phyloP scores from a whole-genome alignment of 306 rosid genomes.

The Geum urbanum region DNA sequence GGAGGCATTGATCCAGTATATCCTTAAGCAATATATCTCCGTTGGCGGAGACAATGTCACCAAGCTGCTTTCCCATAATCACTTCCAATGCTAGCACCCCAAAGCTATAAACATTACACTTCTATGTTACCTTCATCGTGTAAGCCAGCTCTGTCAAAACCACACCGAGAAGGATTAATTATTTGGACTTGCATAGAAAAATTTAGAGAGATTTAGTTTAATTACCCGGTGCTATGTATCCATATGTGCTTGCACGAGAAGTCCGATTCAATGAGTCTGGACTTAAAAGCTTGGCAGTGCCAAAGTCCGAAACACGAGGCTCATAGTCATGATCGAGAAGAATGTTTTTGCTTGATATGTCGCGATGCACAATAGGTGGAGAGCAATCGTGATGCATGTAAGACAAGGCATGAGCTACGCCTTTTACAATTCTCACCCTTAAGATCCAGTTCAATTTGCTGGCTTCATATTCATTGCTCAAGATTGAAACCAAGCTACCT shows the following conservation, averaged over 20 bases:
- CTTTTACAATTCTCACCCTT: slow-evolving; percentile 22
- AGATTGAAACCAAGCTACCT: slow-evolving; percentile 16
- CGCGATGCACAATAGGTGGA: slow-evolving; percentile 27
- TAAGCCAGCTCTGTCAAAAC: slow-evolving; percentile 26
- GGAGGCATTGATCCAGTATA: slow-evolving; percentile 20
- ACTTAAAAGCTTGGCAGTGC: slow-evolving; percentile 24
- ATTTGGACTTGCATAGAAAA: no score
- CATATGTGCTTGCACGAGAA: slow-evolving; percentile 24
- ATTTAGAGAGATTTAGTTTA: no score
- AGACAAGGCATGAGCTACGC: slow-evolving; percentile 20
- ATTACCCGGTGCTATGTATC: slow-evolving; percentile 36
- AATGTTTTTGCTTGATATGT: slow-evolving; percentile 28
- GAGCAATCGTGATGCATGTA: slow-evolving; percentile 27
- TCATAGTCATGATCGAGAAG: slow-evolving; percentile 16
- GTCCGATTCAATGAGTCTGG: slow-evolving; percentile 26
- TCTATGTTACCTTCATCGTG: slow-evolving; percentile 18
- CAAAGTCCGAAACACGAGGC: slow-evolving; percentile 29
- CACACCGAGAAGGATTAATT: rapidly evolving
- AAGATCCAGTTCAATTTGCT: slow-evolving; percentile 17
- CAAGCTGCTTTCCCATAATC: slow-evolving; percentile 23
- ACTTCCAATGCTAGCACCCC: slow-evolving; percentile 32
- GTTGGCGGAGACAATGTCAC: not conserved
- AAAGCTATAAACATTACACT: slow-evolving; percentile 22
- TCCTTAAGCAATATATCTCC: not conserved
- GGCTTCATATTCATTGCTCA: slow-evolving; percentile 15